Percentiles rank a stretch among this genome's conserved stretches.
Conservation (phyloP, 2,329 filamentous ascomycete genomes). For the Clarireedia hainanense region DNA sequence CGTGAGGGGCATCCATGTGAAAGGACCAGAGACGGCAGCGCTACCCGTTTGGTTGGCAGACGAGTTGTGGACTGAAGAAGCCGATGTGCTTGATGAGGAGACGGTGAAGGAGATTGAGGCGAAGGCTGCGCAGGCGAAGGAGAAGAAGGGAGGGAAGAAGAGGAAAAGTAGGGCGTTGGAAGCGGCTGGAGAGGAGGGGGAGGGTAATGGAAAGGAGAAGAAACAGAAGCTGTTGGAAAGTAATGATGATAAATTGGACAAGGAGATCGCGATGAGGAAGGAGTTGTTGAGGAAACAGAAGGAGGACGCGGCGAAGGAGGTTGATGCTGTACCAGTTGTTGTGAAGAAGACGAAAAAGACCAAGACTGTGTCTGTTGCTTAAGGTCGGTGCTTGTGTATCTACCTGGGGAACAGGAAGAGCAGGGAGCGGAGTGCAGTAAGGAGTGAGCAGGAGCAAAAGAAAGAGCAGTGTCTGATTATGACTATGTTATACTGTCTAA, state of each 20-base stretch:
- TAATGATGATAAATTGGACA: constrained; percentile 30
- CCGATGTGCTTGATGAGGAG: constrained; percentile 58
- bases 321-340: constrained; percentile 21
- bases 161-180: constrained; percentile 6
- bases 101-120: constrained; percentile 25
- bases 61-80: constrained; percentile 79
- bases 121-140: neutral
- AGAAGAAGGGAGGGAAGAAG: constrained; percentile 10
- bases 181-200: neutral
- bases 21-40: constrained; percentile 79
- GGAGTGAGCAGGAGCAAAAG: too few species aligned
- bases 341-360: constrained; percentile 17
- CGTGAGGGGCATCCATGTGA: constrained; percentile 78
- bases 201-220: constrained; percentile 29
- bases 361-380: constrained; percentile 19
- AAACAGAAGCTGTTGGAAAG: constrained; percentile 26
- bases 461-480: neutral
- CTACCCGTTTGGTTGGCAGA: constrained; percentile 92
- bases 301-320: constrained; percentile 24
- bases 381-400: neutral
- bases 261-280: constrained; percentile 30
- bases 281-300: constrained; percentile 32
- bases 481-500: neutral
- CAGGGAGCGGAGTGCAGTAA: too few species aligned
- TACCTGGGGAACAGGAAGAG: neutral